phyloP scores from a whole-genome alignment of 495 filamentous ascomycete species.

The Barbatosphaeria neglecta region DNA sequence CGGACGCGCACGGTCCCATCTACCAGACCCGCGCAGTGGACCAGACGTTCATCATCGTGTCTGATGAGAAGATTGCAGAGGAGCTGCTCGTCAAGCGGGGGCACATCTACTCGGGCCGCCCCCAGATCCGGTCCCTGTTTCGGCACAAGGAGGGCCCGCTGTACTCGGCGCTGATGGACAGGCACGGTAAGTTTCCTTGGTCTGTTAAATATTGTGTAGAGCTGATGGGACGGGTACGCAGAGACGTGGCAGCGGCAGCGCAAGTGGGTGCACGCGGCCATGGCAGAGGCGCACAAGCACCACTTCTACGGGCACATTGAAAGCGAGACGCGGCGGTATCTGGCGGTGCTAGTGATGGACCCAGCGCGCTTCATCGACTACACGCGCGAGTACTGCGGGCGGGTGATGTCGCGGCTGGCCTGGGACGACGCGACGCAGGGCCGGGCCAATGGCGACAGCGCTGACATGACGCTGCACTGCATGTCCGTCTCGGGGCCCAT shows the following conservation, averaged over 20 bases:
- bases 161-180: slow-evolving; percentile 37
- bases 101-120: slow-evolving; percentile 40
- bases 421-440: slow-evolving; percentile 37
- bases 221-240: slow-evolving; percentile 4
- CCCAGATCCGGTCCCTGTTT: slow-evolving; percentile 35
- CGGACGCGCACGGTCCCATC: slow-evolving; percentile 41
- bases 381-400: slow-evolving; percentile 32
- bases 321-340: slow-evolving; percentile 28
- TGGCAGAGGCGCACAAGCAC: slow-evolving; percentile 32
- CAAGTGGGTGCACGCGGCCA: slow-evolving; percentile 37
- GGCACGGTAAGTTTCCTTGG: slow-evolving; percentile 29
- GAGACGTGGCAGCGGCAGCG: slow-evolving; percentile 34
- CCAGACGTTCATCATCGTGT: slow-evolving; percentile 40
- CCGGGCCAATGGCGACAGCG: slow-evolving; percentile 27
- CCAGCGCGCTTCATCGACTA: slow-evolving; percentile 32
- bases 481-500: slow-evolving; percentile 38
- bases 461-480: slow-evolving; percentile 32
- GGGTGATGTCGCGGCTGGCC: slow-evolving; percentile 35
- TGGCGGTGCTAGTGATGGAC: slow-evolving; percentile 30
- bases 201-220: neutral
- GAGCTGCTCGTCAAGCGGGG: slow-evolving; percentile 44
- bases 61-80: slow-evolving; percentile 43
- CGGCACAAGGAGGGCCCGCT: slow-evolving; percentile 34
- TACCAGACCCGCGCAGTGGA: slow-evolving; percentile 39
- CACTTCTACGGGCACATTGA: slow-evolving; percentile 39